These are phyloP conservation scores for Saccharomycopsis olivae DNA, from an alignment of 805 yeast genomes.

Conservation along the genomic window DNA sequence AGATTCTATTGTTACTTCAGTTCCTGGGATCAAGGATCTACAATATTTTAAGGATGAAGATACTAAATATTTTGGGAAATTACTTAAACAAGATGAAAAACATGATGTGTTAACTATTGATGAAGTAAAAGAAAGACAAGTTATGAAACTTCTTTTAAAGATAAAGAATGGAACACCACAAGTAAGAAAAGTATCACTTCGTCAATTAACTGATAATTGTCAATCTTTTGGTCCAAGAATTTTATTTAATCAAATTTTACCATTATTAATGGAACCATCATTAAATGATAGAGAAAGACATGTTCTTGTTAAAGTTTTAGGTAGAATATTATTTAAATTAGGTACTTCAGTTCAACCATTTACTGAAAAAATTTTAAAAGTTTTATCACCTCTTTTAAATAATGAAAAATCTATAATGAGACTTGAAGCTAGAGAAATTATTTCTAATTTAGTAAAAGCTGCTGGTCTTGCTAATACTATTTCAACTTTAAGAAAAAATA, in stretches of 20 bases:
- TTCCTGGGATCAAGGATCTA: constrained; percentile 57
- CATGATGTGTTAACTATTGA: constrained; percentile 33
- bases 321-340: constrained; percentile 54
- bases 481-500: constrained; percentile 68
- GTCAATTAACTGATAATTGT: constrained; percentile 56
- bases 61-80: constrained; percentile 55
- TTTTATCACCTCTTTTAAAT: constrained; percentile 66
- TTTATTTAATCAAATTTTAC: constrained; percentile 62
- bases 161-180: constrained; percentile 72
- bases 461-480: constrained; percentile 78
- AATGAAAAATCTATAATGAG: constrained; percentile 74
- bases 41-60: constrained; percentile 66
- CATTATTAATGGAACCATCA: constrained; percentile 59
- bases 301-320: constrained; percentile 64
- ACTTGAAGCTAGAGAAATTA: constrained; percentile 68
- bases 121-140: constrained; percentile 48
- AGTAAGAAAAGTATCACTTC: constrained; percentile 56
- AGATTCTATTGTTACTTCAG: constrained; percentile 36
- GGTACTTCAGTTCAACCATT: constrained; percentile 61
- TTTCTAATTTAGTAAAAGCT: constrained; percentile 64
- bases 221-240: constrained; percentile 56
- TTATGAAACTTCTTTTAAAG: constrained; percentile 52
- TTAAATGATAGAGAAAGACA: constrained; percentile 80
- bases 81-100: constrained; percentile 28
- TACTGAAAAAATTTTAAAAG: constrained; percentile 60